Conservation (phyloP, 768 basidiomycete genomes). For the Calvatia gigantea region DNA sequence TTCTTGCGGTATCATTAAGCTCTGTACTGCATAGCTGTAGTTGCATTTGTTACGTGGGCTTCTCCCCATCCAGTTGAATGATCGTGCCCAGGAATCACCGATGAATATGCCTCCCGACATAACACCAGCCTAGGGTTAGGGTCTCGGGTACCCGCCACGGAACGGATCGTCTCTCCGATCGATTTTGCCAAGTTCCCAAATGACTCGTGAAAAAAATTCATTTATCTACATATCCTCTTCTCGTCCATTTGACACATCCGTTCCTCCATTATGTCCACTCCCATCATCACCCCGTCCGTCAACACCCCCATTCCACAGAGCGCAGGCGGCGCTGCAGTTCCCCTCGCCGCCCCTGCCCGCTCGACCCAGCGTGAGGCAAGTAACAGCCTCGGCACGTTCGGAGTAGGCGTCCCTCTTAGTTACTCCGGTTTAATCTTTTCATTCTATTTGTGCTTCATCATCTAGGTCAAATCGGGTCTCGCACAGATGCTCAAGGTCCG, state of each 20-base stretch:
- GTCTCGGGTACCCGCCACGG: slow-evolving; percentile 18
- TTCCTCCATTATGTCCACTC: slow-evolving; percentile 24
- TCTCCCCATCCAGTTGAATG: not conserved
- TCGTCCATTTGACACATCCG: slow-evolving; percentile 12
- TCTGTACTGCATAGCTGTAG: not conserved
- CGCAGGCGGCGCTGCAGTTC: slow-evolving; percentile 36
- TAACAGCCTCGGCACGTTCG: slow-evolving; percentile 69
- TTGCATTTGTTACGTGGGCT: not conserved
- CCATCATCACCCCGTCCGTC: slow-evolving; percentile 23
- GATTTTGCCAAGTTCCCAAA: slow-evolving; percentile 16
- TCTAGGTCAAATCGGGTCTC: slow-evolving; percentile 86
- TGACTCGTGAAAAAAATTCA: slow-evolving; percentile 12
- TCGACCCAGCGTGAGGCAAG: slow-evolving; percentile 48
- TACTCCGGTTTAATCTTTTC: slow-evolving; percentile 8
- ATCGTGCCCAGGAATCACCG: not conserved
- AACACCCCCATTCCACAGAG: slow-evolving; percentile 36
- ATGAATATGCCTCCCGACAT: not conserved
- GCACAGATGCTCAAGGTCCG: slow-evolving; percentile 95
- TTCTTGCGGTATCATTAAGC: not conserved
- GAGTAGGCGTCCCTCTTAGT: slow-evolving; percentile 36
- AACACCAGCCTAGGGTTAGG: slow-evolving; percentile 28
- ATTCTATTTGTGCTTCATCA: slow-evolving; percentile 3
- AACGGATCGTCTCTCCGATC: slow-evolving; percentile 16
- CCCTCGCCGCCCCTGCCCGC: slow-evolving; percentile 50
- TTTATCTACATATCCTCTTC: slow-evolving; percentile 1